A percentile compares a stretch with the other conserved stretches of the same genome.
Conservation (phyloP, 345 rosid genomes). For the Eucalyptus tenuipes region DNA sequence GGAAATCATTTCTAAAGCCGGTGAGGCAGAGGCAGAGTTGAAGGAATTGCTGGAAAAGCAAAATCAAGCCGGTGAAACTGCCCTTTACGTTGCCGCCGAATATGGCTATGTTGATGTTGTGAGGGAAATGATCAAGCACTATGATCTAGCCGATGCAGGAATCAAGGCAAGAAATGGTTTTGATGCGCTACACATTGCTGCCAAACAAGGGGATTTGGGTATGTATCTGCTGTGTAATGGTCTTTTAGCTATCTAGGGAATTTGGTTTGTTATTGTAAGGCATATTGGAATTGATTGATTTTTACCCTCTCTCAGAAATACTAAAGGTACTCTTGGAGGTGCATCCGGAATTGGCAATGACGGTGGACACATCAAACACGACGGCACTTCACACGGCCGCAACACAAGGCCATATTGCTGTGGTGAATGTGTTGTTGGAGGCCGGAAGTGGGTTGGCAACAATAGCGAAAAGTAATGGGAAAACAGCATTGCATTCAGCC, state of each 20-base stretch:
- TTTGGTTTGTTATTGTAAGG: background rate
- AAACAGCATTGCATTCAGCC: constrained; percentile 86
- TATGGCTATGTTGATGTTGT: constrained; percentile 66
- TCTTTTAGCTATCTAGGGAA: background rate
- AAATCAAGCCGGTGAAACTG: constrained; percentile 89
- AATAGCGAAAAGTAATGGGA: constrained; percentile 83
- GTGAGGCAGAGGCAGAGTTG: constrained; percentile 27
- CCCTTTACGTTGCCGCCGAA: constrained; percentile 88
- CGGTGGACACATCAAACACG: constrained; percentile 81
- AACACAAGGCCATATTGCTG: constrained; percentile 73
- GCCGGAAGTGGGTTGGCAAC: constrained; percentile 74
- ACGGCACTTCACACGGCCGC: constrained; percentile 92
- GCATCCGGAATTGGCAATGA: constrained; percentile 86
- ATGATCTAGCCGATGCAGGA: constrained; percentile 62
- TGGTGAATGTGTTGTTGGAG: constrained; percentile 53
- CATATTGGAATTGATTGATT: background rate
- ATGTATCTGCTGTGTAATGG: background rate
- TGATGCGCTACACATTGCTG: constrained; percentile 93
- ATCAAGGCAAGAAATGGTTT: constrained; percentile 91
- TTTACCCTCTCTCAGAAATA: constrained; percentile 31
- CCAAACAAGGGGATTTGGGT: constrained; percentile 92
- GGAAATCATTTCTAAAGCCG: constrained; percentile 26
- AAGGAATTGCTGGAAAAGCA: constrained; percentile 48
- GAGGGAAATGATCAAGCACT: constrained; percentile 66
- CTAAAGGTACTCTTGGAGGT: constrained; percentile 55